Conservation (phyloP, 495 filamentous ascomycete genomes). For the Xanthoparmelia taractica region DNA sequence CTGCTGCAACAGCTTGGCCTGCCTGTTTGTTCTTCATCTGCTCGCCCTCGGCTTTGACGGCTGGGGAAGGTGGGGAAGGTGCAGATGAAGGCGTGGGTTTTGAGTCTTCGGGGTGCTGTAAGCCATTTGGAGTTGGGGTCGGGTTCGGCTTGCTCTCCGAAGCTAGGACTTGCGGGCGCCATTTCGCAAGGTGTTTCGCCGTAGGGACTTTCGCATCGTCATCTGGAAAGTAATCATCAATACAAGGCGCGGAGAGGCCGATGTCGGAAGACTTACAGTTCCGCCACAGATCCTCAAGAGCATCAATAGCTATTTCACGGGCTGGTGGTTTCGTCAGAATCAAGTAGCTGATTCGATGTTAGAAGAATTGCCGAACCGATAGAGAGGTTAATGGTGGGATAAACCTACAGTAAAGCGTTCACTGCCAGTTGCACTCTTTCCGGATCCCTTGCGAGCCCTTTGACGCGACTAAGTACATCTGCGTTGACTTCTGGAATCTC, state of each 20-base stretch:
- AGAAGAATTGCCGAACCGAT: slow-evolving; percentile 32
- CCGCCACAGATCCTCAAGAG: slow-evolving; percentile 76
- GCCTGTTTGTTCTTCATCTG: slow-evolving; percentile 15
- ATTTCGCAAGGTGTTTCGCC: slow-evolving; percentile 42
- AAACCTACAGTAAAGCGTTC: slow-evolving; percentile 52
- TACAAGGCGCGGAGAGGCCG: neutral
- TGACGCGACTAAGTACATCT: slow-evolving; percentile 63
- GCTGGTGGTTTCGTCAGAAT: slow-evolving; percentile 81
- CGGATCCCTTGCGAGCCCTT: slow-evolving; percentile 78
- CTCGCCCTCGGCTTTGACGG: slow-evolving; percentile 5
- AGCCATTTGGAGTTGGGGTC: slow-evolving; percentile 2
- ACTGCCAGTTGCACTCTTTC: slow-evolving; percentile 61
- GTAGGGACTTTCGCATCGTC: slow-evolving; percentile 39
- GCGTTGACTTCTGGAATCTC: slow-evolving; percentile 77
- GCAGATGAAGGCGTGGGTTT: slow-evolving; percentile 9
- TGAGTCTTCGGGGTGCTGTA: slow-evolving; percentile 1
- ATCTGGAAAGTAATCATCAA: slow-evolving; percentile 30
- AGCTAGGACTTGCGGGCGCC: slow-evolving; percentile 41
- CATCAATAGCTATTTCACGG: slow-evolving; percentile 70
- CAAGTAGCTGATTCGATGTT: slow-evolving; percentile 54
- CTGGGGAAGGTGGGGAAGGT: slow-evolving; percentile 2
- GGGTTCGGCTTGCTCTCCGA: slow-evolving; percentile 8
- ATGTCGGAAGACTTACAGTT: slow-evolving; percentile 50
- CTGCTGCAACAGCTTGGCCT: slow-evolving; percentile 21
- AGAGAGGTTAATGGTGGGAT: neutral